Percentiles rank a stretch among this genome's conserved stretches.
Conservation (phyloP, 2,329 filamentous ascomycete species). For the Paecilomyces fulvus region DNA sequence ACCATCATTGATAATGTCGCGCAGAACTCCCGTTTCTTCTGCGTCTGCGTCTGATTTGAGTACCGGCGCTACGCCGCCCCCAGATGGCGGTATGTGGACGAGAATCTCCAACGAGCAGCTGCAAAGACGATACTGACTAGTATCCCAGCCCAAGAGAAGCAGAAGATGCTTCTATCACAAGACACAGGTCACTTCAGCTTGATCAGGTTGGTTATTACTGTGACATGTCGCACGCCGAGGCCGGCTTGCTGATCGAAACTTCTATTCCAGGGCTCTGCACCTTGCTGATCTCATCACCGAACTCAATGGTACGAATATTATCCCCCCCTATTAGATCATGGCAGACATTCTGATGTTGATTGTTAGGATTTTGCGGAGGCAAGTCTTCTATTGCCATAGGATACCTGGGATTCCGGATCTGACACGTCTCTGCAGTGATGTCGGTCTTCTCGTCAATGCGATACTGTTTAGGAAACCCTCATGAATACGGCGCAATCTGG, state of each 20-base stretch:
- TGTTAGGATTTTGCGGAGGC: conserved; percentile 41
- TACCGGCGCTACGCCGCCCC: conserved; percentile 19
- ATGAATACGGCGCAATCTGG: conserved; percentile 63
- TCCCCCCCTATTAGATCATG: background rate
- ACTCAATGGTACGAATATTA: conserved; percentile 35
- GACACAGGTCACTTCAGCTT: conserved; percentile 44
- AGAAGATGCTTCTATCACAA: conserved; percentile 40
- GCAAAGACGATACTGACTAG: conserved; percentile 6
- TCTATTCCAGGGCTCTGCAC: conserved; percentile 34
- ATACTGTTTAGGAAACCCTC: conserved; percentile 71
- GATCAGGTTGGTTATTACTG: conserved; percentile 32
- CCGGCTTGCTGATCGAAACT: conserved; percentile 7
- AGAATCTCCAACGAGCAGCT: conserved; percentile 3
- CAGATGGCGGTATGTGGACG: conserved; percentile 25
- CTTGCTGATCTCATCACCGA: conserved; percentile 44
- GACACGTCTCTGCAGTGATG: conserved; percentile 52
- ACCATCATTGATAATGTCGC: conserved; percentile 26
- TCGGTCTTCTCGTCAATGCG: conserved; percentile 92
- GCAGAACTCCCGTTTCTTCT: conserved; percentile 21
- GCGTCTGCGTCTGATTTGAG: conserved; percentile 22
- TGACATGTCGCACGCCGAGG: background rate
- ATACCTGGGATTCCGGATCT: conserved; percentile 6
- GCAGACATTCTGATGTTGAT: background rate
- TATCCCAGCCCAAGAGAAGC: conserved; percentile 38
- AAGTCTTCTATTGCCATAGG: conserved; percentile 15